phyloP scores from a whole-genome alignment of 2,329 filamentous ascomycete genomes.

The Cucurbitaria berberidis region DNA sequence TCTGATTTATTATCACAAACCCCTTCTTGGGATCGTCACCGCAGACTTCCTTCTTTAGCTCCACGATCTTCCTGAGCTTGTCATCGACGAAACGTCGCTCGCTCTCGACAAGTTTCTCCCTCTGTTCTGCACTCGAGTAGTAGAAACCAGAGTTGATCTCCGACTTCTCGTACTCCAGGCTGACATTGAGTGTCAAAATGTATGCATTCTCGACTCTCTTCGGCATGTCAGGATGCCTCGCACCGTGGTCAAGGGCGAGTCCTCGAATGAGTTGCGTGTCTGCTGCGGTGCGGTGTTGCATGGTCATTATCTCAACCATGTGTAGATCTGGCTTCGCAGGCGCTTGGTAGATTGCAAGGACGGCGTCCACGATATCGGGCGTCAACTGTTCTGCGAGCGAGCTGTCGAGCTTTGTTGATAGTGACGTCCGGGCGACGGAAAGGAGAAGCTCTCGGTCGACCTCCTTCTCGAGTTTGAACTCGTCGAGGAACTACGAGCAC shows the following conservation, averaged over 20 bases:
- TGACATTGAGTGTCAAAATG: conserved; percentile 95
- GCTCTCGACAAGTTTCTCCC: conserved; percentile 97
- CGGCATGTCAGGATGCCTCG: conserved; percentile 97
- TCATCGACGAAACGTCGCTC: conserved; percentile 95
- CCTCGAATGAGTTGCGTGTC: conserved; percentile 96
- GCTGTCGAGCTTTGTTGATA: conserved; percentile 92
- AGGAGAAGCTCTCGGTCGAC: conserved; percentile 94
- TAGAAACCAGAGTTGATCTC: conserved; percentile 99
- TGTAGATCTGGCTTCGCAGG: conserved; percentile 94
- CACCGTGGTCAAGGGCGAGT: conserved; percentile 91
- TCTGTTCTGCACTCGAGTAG: conserved; percentile 95
- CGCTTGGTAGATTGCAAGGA: conserved; percentile 89
- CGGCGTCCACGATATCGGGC: conserved; percentile 93
- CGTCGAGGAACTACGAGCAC: conserved; percentile 76
- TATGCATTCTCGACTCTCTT: conserved; percentile 94
- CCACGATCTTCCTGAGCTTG: conserved; percentile 96
- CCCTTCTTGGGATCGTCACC: conserved; percentile 91
- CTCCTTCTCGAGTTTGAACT: conserved; percentile 86
- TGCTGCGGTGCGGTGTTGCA: conserved; percentile 96
- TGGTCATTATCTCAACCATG: conserved; percentile 99
- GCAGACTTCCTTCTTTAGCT: conserved; percentile 97
- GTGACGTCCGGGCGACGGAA: conserved; percentile 89
- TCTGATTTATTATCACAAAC: conserved; percentile 98
- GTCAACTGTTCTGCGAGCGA: conserved; percentile 89
- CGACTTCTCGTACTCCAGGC: conserved; percentile 97